Base-by-base conservation (phyloP, 768 basidiomycete species). In the Asterophora lycoperdoides region DNA sequence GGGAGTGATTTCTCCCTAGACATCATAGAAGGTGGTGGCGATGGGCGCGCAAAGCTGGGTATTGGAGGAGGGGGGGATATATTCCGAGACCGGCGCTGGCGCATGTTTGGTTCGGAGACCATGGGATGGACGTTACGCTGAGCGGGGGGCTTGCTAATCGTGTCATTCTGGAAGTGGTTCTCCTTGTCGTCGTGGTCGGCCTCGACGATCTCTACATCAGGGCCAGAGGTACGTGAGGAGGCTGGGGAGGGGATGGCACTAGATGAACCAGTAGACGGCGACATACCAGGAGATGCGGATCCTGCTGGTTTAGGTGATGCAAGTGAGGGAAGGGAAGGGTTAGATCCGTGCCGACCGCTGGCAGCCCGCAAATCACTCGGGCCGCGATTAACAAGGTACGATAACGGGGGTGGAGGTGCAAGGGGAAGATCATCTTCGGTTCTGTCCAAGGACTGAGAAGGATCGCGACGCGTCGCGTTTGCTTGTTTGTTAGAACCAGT, bases 321-420 rank as follows among this genome's bases (percentile, higher is more conserved):
- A 39, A 76, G 70, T 15, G 83, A 82, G 7, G 78, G 79, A 39
- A 89, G 68, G 17, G 88, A 88, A 10, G 83, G 80, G 4, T 84
- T 83, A 13, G 89, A 88, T 19, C 77, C 72, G 58, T 83, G 84
- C 5, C 86, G 79, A 42, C 71, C 72, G 39, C 69, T 66, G 29
- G 54, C 47, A 28, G 61, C 41, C 23, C 64, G 62, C 36, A 70
- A 54, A 13, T 80, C 74, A 28, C 73, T 72, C 37, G 80, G 77
- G n/a, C 77, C 74, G 35, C 77, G 77, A 48, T 77, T 73, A 52
- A 92, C 91, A 40, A 97, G 77, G 68, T 93, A 94, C 0, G 91
- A 91, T 44, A 98, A 62, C 4, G 92, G 86, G 4, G 95, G 95
- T 2, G 95, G 95, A 1, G 94, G 95, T 2, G 88, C 83, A 34